These are phyloP conservation scores for Paramecium octaurelia DNA, from an alignment of 73 alveolate genomes.

Conservation along the genomic window DNA sequence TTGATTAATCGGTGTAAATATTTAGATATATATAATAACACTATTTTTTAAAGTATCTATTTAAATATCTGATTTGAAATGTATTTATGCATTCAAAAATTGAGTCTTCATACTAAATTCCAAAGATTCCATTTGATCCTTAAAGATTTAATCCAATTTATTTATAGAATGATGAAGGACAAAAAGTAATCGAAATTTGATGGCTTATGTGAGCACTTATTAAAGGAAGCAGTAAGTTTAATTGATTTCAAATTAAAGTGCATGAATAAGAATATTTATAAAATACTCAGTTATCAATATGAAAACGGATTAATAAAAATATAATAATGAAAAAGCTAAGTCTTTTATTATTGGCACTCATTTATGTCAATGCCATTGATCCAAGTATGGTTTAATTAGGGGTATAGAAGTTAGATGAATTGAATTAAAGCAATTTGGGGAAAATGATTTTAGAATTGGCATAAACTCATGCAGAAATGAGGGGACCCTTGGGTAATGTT, in stretches of 20 bases:
- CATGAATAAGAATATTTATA: not conserved
- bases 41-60: too few relatives aligned
- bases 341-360: not conserved
- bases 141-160: too few relatives aligned
- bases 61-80: not conserved
- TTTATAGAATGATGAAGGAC: not conserved
- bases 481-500: conserved; percentile 37
- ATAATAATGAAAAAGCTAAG: not conserved
- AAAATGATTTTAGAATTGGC: conserved; percentile 16
- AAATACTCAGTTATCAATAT: not conserved
- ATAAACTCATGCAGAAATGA: conserved; percentile 38
- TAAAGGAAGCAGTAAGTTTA: not conserved
- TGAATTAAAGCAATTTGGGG: not conserved
- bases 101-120: too few relatives aligned
- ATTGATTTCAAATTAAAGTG: not conserved
- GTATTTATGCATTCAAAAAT: not conserved
- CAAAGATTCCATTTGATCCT: not conserved
- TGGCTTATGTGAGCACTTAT: not conserved
- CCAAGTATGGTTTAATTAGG: not conserved
- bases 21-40: not conserved
- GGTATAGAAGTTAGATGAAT: not conserved
- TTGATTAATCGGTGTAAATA: too few relatives aligned
- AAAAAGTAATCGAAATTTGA: too few relatives aligned
- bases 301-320: conserved; percentile 6
- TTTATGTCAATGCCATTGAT: not conserved